Conservation (phyloP, 345 rosid species). For the Euphorbia lathyris region DNA sequence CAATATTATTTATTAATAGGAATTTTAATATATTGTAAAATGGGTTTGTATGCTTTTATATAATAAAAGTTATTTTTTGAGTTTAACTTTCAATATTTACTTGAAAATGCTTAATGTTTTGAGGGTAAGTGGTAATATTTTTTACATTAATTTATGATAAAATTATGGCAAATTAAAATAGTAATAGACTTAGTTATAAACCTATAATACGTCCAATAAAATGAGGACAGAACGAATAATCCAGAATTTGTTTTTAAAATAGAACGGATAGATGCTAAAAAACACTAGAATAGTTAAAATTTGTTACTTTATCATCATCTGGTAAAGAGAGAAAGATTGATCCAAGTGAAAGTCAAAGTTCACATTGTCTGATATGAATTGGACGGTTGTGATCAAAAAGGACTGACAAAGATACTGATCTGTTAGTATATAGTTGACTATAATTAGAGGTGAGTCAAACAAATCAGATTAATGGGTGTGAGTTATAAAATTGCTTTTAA, state of each 20-base stretch:
- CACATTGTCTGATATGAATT: conserved; percentile 45
- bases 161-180: background rate
- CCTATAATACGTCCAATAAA: conserved; percentile 27
- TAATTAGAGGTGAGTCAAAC: conserved; percentile 22
- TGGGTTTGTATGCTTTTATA: too few relatives aligned
- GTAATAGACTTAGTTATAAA: background rate
- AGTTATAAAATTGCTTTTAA: conserved; percentile 39
- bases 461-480: conserved; percentile 11
- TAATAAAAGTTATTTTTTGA: too few relatives aligned
- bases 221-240: conserved; percentile 40
- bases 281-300: conserved; percentile 29
- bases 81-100: too few relatives aligned
- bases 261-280: conserved; percentile 17
- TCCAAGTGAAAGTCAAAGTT: conserved; percentile 52
- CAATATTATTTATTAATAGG: too few relatives aligned
- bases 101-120: too few relatives aligned
- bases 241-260: conserved; percentile 36
- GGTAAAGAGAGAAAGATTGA: conserved; percentile 15
- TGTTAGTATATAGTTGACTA: conserved; percentile 33
- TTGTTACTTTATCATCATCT: background rate
- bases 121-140: too few relatives aligned
- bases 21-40: too few relatives aligned
- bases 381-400: conserved; percentile 49
- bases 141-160: too few relatives aligned
- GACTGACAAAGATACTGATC: conserved; percentile 45